A percentile compares a stretch with the other conserved stretches of the same genome.
These are phyloP conservation scores for Penicillium cosmopolitanum DNA, from an alignment of 495 filamentous ascomycete genomes.

Conservation along the genomic window DNA sequence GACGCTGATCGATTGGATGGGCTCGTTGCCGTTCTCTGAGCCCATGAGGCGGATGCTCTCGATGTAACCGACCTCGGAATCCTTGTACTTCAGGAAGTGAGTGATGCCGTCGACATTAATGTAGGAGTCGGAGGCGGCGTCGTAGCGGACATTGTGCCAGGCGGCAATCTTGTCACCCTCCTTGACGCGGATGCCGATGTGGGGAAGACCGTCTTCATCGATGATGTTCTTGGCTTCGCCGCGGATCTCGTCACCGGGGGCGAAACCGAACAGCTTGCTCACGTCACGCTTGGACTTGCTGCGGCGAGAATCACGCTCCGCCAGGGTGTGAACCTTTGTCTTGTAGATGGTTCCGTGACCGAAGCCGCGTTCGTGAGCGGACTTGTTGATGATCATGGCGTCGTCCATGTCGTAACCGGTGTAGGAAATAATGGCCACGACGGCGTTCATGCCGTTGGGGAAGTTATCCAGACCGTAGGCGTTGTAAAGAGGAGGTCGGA, in stretches of 20 bases:
- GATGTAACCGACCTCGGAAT: slow-evolving; percentile 80
- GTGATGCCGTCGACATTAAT: slow-evolving; percentile 79
- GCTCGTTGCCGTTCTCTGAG: slow-evolving; percentile 76
- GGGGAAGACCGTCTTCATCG: slow-evolving; percentile 85
- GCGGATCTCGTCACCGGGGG: slow-evolving; percentile 67
- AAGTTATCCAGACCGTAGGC: slow-evolving; percentile 98
- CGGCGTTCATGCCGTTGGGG: slow-evolving; percentile 94
- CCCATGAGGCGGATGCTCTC: slow-evolving; percentile 93
- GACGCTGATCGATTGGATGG: slow-evolving; percentile 82
- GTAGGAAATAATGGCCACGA: slow-evolving; percentile 98
- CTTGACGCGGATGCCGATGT: slow-evolving; percentile 71
- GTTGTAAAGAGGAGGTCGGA: slow-evolving; percentile 88
- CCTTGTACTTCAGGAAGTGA: slow-evolving; percentile 89
- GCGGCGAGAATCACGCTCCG: slow-evolving; percentile 67
- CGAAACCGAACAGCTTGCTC: slow-evolving; percentile 82
- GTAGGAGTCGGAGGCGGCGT: slow-evolving; percentile 60
- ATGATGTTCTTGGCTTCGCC: slow-evolving; percentile 67
- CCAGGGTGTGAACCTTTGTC: slow-evolving; percentile 83
- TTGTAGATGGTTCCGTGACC: slow-evolving; percentile 97
- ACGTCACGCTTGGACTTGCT: slow-evolving; percentile 58
- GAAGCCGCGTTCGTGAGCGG: slow-evolving; percentile 95
- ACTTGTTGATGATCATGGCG: slow-evolving; percentile 99
- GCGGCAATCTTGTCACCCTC: slow-evolving; percentile 85
- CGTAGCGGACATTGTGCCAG: slow-evolving; percentile 82
- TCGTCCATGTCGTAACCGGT: slow-evolving; percentile 99